phyloP scores from a whole-genome alignment of 2,329 filamentous ascomycete species.

The Tolypocladium inflatum region DNA sequence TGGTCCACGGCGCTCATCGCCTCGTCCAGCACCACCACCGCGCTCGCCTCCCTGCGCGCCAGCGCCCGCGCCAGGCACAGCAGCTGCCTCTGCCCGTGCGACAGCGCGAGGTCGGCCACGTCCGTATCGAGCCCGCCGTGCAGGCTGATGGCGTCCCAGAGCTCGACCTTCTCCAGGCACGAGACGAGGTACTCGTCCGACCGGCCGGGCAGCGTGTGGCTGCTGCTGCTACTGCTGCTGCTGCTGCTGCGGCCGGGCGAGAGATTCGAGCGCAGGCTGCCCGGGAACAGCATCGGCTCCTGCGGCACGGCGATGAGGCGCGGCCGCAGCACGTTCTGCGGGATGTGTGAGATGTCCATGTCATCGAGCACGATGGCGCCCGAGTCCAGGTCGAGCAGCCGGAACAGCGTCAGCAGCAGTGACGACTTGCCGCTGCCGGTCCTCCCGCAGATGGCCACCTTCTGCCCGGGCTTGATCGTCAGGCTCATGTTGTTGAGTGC shows the following conservation, averaged over 20 bases:
- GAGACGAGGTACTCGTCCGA: conserved; percentile 6
- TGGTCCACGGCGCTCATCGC: conserved; percentile 23
- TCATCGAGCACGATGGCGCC: conserved; percentile 30
- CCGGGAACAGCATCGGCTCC: conserved; percentile 37
- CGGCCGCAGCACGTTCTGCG: conserved; percentile 28
- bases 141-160: conserved; percentile 6
- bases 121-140: conserved; percentile 3
- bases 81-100: conserved; percentile 12
- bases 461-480: conserved; percentile 16
- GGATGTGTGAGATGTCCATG: conserved; percentile 23
- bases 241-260: not conserved
- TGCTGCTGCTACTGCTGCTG: not conserved
- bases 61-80: conserved; percentile 12
- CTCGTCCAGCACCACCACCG: conserved; percentile 27
- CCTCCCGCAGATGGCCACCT: conserved; percentile 22
- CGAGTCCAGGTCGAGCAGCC: conserved; percentile 23
- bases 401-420: conserved; percentile 24
- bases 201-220: not conserved
- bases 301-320: conserved; percentile 40
- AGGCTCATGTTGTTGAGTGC: conserved; percentile 14
- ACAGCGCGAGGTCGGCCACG: conserved; percentile 7
- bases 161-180: conserved; percentile 6
- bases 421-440: conserved; percentile 31
- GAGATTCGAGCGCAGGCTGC: conserved; percentile 18
- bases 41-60: conserved; percentile 17